Evolutionary conservation across 305 asterid species (phyloP), one percentile per base, ranked within the genome.

Genomic region (Solanum chacoense): DNA sequence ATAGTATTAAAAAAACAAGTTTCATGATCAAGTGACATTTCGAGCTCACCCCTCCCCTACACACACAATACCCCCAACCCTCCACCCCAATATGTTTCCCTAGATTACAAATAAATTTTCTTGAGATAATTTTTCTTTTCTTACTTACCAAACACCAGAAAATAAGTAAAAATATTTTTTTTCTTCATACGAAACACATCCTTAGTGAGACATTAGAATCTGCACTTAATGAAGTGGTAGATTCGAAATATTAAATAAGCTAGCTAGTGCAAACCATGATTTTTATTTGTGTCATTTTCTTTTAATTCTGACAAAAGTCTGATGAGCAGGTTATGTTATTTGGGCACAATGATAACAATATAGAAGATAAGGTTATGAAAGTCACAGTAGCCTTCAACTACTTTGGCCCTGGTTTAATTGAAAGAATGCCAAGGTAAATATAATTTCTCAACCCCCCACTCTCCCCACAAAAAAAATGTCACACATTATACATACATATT

Each of bases 401-500:
- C 90, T 92, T 92, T 78, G 94, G 94, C 40, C 91, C 92, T 65
- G 94, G 93, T 67, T 87, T 92, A 81, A 89, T 92, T 69, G 93
- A 92, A 89, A 88, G 93, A 87, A 92, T 92, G 94, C 94, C 94
- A 24, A 90, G 94, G 93, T 92, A 84, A 18, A 42, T 14, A 35
- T 20, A 2, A 45, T 26, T 32, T 22, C 12, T 77, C 26, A 72
- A 73, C 13, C 3, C 37, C 20, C 38, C 5, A 5, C 35, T 34
- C 24, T 7, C 2, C 67, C 11, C 24, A 55, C 11, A 55, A 55
- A 55, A 18, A 50, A 55, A 55, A 55, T 3, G 24, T 8, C 38
- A 14, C 14, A 16, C 14, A 74, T 74, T 4, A 32, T 37, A 37
- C 32, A 36, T 36, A 77, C 22, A n/a, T 79, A 45, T 45, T 29